Base-by-base conservation (phyloP, 2,329 filamentous ascomycete species). In the Ophiocordyceps camponoti-saundersi region DNA sequence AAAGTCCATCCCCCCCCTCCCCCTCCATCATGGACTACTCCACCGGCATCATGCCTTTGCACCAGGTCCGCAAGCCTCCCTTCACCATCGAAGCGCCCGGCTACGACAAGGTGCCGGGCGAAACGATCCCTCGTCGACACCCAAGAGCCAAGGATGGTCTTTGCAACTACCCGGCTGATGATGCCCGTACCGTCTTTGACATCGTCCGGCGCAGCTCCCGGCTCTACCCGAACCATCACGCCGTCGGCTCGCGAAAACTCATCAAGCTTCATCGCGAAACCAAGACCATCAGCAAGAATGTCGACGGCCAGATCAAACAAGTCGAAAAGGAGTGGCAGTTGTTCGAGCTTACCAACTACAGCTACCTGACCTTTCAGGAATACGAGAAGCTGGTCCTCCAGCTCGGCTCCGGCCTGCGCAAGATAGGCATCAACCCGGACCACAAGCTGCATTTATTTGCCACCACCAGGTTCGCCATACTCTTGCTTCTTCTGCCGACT, bases 311-410 rank as follows among this genome's bases (percentile, higher is more conserved):
- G 61, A 75, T 87, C 63, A 70, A 73, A 53, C 77, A 89, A 66
- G 78, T 92, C 32, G 85, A 93, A 52, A 95, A 94, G 77, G 78
- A 90, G 63, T 95, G 88, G 88, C 80, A 81, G 46, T 93, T 80
- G 66, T 93, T 86, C 55, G 88, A 95, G 72, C 78, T 93, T 54
- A 81, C 82, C 51, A 70, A 71, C 44, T 95, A 84, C 69, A 71
- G 73, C 42, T 94, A 80, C 69, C 70, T 82, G 59, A 86, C 79
- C 55, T 93, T 89, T 66, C 71, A 75, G 57, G 81, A 94, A 65
- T 92, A 90, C 60, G 77, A 85, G 65, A 71, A 78, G 57, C 71
- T 79, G 51, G 74, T 80, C 44, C 68, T 84, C 48, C 71, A 83
- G 54, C 66, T 88, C 18, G 88, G 85, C 47, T 72, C 79, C 21